Conservation (phyloP, 495 filamentous ascomycete species). For the Aspergillus diversus region DNA sequence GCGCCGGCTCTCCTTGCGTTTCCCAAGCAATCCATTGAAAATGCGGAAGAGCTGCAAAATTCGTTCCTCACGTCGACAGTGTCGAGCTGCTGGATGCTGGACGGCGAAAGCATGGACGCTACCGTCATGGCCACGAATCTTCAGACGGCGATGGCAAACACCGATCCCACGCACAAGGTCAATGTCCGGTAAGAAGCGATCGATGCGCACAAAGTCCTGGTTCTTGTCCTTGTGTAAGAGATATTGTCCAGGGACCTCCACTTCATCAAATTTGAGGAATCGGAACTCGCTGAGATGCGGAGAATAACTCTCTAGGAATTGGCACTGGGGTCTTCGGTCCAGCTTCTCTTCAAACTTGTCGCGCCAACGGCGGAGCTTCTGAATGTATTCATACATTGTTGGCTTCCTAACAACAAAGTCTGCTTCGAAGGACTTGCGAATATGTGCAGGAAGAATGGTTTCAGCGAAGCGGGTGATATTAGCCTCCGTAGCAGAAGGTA, state of each 20-base stretch:
- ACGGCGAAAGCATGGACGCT: slow-evolving; percentile 93
- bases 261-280: slow-evolving; percentile 97
- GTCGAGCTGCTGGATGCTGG: slow-evolving; percentile 89
- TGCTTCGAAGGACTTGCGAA: slow-evolving; percentile 89
- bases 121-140: slow-evolving; percentile 97
- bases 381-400: slow-evolving; percentile 96
- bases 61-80: slow-evolving; percentile 90
- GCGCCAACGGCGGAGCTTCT: slow-evolving; percentile 93
- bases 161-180: slow-evolving; percentile 88
- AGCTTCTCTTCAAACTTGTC: slow-evolving; percentile 98
- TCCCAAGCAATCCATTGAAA: slow-evolving; percentile 86
- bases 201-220: slow-evolving; percentile 94
- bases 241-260: slow-evolving; percentile 97
- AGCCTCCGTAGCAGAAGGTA: slow-evolving; percentile 85
- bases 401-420: slow-evolving; percentile 94
- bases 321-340: slow-evolving; percentile 74
- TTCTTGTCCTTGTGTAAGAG: slow-evolving; percentile 97
- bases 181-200: slow-evolving; percentile 92
- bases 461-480: slow-evolving; percentile 97
- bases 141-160: slow-evolving; percentile 86
- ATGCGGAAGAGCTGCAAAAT: slow-evolving; percentile 97
- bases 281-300: slow-evolving; percentile 93
- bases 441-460: slow-evolving; percentile 90
- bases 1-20: slow-evolving; percentile 90
- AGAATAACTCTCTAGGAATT: slow-evolving; percentile 78